Evolutionary conservation across 176 grass and related monocot species (phyloP).

Genomic region (Phragmites australis): DNA sequence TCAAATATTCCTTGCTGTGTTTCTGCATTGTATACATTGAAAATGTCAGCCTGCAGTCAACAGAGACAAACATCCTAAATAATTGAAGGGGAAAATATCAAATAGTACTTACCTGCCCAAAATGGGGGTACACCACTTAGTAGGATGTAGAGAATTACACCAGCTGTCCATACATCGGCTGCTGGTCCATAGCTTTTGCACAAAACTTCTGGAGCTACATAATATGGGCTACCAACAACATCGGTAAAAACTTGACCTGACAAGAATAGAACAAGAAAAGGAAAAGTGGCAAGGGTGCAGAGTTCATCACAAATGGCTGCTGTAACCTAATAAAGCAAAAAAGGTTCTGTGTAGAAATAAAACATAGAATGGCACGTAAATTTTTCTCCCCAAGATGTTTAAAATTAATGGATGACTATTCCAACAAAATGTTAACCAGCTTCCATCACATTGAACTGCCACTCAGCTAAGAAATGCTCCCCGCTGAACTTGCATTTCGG

Average conservation of each 20-base stretch:
- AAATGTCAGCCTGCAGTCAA: constrained; percentile 27
- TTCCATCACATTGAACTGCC: constrained; percentile 6
- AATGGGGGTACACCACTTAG: constrained; percentile 90
- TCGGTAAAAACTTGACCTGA: constrained; percentile 77
- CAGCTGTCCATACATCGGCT: constrained; percentile 94
- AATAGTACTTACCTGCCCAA: constrained; percentile 47
- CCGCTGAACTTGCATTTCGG: constrained; percentile 12
- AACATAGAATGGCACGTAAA: neutral
- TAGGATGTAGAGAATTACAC: constrained; percentile 90
- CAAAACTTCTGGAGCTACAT: constrained; percentile 88
- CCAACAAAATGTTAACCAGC: neutral
- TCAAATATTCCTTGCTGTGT: constrained; percentile 99
- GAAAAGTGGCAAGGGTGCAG: neutral
- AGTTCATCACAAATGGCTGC: neutral
- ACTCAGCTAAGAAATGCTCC: constrained; percentile 14
- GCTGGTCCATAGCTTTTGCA: constrained; percentile 69
- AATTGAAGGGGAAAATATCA: neutral
- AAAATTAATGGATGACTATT: neutral
- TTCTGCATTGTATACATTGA: constrained; percentile 58
- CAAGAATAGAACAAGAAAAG: constrained; percentile 22
- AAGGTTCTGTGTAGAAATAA: neutral
- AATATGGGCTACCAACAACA: constrained; percentile 95
- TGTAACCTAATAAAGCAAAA: neutral
- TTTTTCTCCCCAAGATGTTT: neutral
- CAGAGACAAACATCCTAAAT: neutral